A percentile compares a stretch with the other conserved stretches of the same genome.
Evolutionary conservation across 495 filamentous ascomycete genomes (phyloP).

Genomic region (Penicillium soppii): DNA sequence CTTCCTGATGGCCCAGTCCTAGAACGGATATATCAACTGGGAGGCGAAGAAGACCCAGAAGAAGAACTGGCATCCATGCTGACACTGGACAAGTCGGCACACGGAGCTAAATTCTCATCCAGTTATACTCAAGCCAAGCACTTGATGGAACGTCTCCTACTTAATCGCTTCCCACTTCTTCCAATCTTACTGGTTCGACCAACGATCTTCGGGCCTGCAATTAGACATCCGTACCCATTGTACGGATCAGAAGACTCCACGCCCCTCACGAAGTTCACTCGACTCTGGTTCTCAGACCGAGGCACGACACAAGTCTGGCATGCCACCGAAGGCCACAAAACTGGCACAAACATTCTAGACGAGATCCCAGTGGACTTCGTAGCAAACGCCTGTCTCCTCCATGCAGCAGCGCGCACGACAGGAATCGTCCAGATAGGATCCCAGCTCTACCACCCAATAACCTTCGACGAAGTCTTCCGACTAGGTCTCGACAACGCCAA

Average conservation of each 20-base stretch:
- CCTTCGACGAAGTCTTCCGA: conserved; percentile 30
- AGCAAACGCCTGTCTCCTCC: conserved; percentile 38
- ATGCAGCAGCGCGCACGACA: conserved; percentile 32
- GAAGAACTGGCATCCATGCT: conserved; percentile 34
- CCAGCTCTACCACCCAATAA: conserved; percentile 29
- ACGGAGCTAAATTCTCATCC: conserved; percentile 29
- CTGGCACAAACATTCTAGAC: conserved; percentile 35
- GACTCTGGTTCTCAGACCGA: conserved; percentile 25
- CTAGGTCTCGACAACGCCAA: conserved; percentile 20
- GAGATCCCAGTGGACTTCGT: conserved; percentile 44
- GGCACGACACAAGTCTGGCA: conserved; percentile 35
- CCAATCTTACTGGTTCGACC: conserved; percentile 40
- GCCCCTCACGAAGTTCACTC: conserved; percentile 37
- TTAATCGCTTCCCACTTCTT: conserved; percentile 26
- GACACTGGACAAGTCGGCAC: conserved; percentile 14
- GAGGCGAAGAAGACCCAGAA: conserved; percentile 30
- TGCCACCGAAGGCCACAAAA: conserved; percentile 29
- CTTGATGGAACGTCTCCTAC: conserved; percentile 37
- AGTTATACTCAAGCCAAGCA: conserved; percentile 41
- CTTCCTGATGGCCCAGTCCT: conserved; percentile 34
- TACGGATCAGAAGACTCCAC: conserved; percentile 38
- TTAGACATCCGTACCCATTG: conserved; percentile 36
- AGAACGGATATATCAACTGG: conserved; percentile 27
- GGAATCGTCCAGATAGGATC: conserved; percentile 37
- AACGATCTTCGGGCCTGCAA: conserved; percentile 40